phyloP scores from a whole-genome alignment of 306 rosid genomes.

The Cotoneaster glaucophyllus region DNA sequence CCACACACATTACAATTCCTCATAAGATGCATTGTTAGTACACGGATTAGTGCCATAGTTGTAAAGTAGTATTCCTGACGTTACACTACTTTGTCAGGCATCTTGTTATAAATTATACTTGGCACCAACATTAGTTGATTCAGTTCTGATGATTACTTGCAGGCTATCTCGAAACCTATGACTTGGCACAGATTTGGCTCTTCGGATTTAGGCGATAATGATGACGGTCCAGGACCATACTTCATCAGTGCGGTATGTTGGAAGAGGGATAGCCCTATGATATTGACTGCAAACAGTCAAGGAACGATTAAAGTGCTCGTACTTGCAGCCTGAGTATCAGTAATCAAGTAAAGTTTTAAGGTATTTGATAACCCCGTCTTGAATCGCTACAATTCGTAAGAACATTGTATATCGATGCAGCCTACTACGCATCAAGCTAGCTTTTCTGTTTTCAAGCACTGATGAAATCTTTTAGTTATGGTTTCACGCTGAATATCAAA shows the following conservation, averaged over 20 bases:
- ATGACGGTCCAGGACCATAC: conserved; percentile 61
- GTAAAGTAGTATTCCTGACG: too few relatives aligned
- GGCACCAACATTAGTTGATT: not conserved
- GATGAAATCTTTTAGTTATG: not conserved
- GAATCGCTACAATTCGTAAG: not conserved
- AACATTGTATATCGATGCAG: not conserved
- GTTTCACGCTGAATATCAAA: too few relatives aligned
- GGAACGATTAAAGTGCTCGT: conserved; percentile 85
- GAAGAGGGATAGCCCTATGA: conserved; percentile 81
- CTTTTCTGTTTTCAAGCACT: not conserved
- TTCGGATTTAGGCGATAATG: conserved; percentile 45
- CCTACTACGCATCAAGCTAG: not conserved
- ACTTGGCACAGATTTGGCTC: conserved; percentile 71
- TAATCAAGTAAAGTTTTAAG: conserved; percentile 1
- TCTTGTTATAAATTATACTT: not conserved
- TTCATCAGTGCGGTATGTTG: conserved; percentile 96
- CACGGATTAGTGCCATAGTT: too few relatives aligned
- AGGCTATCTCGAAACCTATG: conserved; percentile 83
- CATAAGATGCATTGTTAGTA: too few relatives aligned
- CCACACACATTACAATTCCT: not conserved
- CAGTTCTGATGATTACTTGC: conserved; percentile 14
- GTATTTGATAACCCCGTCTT: too few relatives aligned
- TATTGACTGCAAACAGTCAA: conserved; percentile 81
- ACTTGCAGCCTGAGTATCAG: conserved; percentile 52
- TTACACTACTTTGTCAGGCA: too few relatives aligned